A percentile compares a stretch with the other conserved stretches of the same genome.
Evolutionary conservation across 176 grass and related monocot genomes (phyloP).

Genomic region (Melocanna baccifera): DNA sequence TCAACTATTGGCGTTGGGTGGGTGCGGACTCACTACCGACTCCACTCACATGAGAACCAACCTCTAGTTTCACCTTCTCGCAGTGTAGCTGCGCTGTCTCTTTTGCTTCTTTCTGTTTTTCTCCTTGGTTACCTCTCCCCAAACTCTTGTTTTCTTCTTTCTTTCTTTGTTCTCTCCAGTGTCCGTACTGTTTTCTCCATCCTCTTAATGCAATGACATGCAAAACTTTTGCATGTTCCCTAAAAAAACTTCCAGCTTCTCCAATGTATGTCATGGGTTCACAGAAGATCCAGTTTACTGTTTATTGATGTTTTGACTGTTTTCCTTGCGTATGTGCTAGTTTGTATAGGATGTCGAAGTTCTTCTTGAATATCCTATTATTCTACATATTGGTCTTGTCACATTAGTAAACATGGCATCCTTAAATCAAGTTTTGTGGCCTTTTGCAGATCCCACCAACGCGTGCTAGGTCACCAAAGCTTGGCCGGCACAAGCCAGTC

Average conservation of each 20-base stretch:
- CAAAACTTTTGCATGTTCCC: too few relatives aligned
- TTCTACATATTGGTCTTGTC: background rate
- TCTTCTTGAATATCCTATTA: background rate
- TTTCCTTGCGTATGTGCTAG: background rate
- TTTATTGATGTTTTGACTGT: background rate
- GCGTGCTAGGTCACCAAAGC: conserved; percentile 86
- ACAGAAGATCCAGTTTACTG: background rate
- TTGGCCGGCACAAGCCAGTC: conserved; percentile 69
- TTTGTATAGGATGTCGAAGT: background rate
- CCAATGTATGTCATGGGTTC: background rate
- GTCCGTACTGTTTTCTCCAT: too few relatives aligned
- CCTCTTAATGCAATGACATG: too few relatives aligned
- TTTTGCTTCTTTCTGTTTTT: too few relatives aligned
- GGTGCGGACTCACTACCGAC: too few relatives aligned
- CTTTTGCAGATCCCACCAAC: conserved; percentile 81
- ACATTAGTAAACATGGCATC: conserved; percentile 4
- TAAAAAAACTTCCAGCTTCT: background rate
- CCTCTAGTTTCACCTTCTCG: too few relatives aligned
- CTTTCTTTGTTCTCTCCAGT: too few relatives aligned
- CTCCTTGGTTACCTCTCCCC: too few relatives aligned
- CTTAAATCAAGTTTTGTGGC: conserved; percentile 25
- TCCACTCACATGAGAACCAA: too few relatives aligned
- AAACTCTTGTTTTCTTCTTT: too few relatives aligned
- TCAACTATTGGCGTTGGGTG: too few relatives aligned
- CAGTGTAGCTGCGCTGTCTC: too few relatives aligned